Evolutionary conservation across 345 rosid species (phyloP).

Genomic region (Kernera saxatilis): DNA sequence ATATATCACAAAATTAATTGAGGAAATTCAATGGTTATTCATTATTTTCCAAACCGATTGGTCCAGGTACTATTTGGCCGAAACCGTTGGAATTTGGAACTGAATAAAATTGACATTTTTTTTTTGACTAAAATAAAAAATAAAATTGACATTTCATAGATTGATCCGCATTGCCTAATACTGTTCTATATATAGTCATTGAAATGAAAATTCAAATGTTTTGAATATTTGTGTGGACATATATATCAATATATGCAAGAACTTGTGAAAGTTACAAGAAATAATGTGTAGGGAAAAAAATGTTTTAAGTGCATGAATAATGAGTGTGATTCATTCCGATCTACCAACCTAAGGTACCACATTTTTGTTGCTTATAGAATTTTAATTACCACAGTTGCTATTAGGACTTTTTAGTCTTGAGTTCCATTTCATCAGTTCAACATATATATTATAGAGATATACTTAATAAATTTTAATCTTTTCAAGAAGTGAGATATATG

Average conservation of each 20-base stretch:
- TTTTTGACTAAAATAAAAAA: no score
- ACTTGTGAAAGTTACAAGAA: neutral
- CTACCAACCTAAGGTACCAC: neutral
- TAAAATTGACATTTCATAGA: neutral
- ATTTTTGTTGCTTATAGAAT: neutral
- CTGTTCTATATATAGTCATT: neutral
- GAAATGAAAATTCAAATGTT: neutral
- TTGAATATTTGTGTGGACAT: neutral
- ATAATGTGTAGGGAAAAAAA: neutral
- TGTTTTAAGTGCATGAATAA: neutral
- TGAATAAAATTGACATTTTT: neutral
- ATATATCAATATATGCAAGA: neutral
- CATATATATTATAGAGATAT: no score
- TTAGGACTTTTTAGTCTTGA: neutral
- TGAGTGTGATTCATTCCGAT: neutral
- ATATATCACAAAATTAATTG: neutral
- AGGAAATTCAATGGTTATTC: neutral
- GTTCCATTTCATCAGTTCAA: neutral
- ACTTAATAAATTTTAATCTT: no score
- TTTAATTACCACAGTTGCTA: neutral
- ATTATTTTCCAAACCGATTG: neutral
- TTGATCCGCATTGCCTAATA: neutral
- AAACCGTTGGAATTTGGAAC: neutral
- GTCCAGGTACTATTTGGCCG: constrained; percentile 22
- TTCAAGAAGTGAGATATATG: neutral